These are phyloP conservation scores for Otatea glauca DNA, from an alignment of 176 grass and related monocot genomes.

Conservation along the genomic window DNA sequence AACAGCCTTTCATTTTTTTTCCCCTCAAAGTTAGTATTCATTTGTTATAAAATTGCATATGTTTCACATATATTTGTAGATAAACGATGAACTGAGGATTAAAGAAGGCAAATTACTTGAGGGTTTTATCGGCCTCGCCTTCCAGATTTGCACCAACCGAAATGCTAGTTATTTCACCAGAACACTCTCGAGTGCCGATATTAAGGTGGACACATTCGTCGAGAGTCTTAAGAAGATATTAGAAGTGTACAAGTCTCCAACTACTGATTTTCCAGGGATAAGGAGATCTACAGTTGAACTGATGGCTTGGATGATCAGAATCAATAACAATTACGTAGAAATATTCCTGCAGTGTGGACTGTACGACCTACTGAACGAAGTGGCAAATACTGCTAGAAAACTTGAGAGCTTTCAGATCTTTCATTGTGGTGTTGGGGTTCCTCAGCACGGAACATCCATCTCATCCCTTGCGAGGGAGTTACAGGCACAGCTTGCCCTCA, in stretches of 20 bases:
- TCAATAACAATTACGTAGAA: neutral
- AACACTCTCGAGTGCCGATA: neutral
- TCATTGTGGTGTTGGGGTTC: neutral
- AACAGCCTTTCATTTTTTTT: no score
- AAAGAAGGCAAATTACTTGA: slow-evolving; percentile 38
- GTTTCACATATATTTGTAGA: slow-evolving; percentile 1
- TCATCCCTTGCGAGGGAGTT: no score
- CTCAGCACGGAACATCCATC: no score
- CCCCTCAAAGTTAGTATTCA: no score
- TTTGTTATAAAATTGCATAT: neutral
- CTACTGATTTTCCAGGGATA: slow-evolving; percentile 36
- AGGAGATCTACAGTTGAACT: slow-evolving; percentile 41
- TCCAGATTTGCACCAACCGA: slow-evolving; percentile 5
- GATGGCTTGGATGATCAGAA: slow-evolving; percentile 32
- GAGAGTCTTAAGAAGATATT: slow-evolving; percentile 38
- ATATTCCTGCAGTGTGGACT: slow-evolving; percentile 37
- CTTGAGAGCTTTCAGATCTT: slow-evolving; percentile 27
- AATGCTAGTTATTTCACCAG: slow-evolving; percentile 10
- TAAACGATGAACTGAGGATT: neutral
- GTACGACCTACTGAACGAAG: slow-evolving; percentile 34
- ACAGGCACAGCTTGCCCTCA: slow-evolving; percentile 2
- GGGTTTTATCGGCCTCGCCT: slow-evolving; percentile 22
- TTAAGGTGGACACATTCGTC: neutral
- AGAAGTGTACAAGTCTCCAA: slow-evolving; percentile 26
- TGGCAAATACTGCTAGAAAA: slow-evolving; percentile 30